Conservation (phyloP, 495 filamentous ascomycete genomes). For the Penicillium desertorum region DNA sequence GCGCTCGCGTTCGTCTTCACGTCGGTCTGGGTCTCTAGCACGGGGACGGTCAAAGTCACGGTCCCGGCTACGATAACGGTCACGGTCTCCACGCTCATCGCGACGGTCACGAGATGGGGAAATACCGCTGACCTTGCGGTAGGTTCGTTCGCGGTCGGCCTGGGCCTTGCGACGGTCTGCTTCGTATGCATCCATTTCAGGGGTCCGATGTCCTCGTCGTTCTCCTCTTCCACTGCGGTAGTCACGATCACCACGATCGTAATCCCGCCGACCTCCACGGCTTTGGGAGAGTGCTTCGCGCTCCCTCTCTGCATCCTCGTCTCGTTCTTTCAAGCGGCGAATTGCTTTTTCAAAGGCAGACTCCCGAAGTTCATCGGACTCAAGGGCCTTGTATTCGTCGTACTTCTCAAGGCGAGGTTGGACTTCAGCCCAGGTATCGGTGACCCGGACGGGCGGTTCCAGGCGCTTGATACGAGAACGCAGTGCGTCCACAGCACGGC, state of each 20-base stretch:
- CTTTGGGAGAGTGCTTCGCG: conserved; percentile 59
- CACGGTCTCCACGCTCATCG: conserved; percentile 58
- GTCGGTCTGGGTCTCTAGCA: conserved; percentile 53
- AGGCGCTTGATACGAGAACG: conserved; percentile 87
- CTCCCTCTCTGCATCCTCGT: conserved; percentile 79
- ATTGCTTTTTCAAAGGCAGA: conserved; percentile 91
- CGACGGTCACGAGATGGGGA: conserved; percentile 48
- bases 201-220: conserved; percentile 68
- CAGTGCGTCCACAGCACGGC: conserved; percentile 79
- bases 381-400: conserved; percentile 78
- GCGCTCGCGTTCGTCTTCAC: conserved; percentile 82
- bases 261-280: conserved; percentile 39
- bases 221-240: conserved; percentile 53
- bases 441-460: conserved; percentile 74
- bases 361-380: conserved; percentile 76
- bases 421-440: conserved; percentile 84
- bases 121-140: conserved; percentile 72
- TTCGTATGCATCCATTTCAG: conserved; percentile 84
- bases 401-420: conserved; percentile 72
- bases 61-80: conserved; percentile 50
- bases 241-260: conserved; percentile 56
- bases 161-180: conserved; percentile 83
- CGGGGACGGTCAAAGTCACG: conserved; percentile 50
- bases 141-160: conserved; percentile 82
- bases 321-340: conserved; percentile 84